Conservation (phyloP, 306 rosid genomes). For the Benincasa hispida region DNA sequence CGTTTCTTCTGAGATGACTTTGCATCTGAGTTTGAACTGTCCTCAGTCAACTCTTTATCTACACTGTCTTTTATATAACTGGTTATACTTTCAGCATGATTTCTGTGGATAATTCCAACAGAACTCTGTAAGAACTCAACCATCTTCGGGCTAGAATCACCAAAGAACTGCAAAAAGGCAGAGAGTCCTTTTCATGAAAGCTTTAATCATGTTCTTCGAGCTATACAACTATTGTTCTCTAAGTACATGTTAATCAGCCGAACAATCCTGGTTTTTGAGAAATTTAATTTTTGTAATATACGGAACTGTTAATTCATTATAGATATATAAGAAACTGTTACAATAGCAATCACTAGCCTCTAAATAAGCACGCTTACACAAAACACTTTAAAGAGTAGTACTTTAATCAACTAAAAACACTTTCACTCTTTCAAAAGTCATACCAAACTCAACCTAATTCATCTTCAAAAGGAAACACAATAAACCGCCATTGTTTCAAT, state of each 20-base stretch:
- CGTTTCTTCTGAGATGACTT: constrained; percentile 45
- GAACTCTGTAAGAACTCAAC: constrained; percentile 80
- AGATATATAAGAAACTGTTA: background rate
- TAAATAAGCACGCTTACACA: background rate
- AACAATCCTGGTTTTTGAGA: background rate
- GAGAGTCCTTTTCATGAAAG: constrained; percentile 10
- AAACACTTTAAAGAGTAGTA: background rate
- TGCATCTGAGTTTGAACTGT: constrained; percentile 23
- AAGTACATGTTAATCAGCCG: background rate
- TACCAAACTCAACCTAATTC: background rate
- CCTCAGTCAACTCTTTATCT: constrained; percentile 70
- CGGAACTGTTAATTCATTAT: background rate
- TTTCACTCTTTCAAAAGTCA: background rate
- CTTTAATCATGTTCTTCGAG: background rate
- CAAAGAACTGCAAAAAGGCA: constrained; percentile 51
- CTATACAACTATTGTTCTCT: background rate
- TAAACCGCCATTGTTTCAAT: background rate
- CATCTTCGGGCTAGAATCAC: constrained; percentile 78
- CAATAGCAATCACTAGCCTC: background rate
- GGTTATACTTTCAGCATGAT: constrained; percentile 93
- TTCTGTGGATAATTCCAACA: constrained; percentile 89
- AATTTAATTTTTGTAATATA: background rate
- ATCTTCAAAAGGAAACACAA: background rate
- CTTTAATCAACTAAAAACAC: background rate
- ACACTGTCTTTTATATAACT: constrained; percentile 76